Conservation (phyloP, 192 early-diverging fungal genomes). For the Pilobolus umbonatus region DNA sequence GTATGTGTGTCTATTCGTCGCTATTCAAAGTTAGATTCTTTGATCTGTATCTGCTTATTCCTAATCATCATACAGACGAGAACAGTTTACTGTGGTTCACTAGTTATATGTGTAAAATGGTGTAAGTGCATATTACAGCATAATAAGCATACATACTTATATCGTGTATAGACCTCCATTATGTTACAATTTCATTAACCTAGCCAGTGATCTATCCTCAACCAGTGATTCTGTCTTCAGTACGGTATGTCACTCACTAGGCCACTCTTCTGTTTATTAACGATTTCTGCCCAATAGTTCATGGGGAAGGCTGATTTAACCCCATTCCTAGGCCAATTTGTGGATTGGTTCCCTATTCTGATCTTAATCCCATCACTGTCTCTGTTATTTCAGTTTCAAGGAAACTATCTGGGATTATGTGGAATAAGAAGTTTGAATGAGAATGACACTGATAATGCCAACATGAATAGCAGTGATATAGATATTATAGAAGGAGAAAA, state of each 20-base stretch:
- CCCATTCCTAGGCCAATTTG: conserved; percentile 85
- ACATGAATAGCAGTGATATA: conserved; percentile 27
- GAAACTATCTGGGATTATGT: conserved; percentile 68
- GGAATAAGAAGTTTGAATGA: conserved; percentile 38
- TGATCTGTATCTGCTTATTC: conserved; percentile 83
- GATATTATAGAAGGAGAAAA: conserved; percentile 31
- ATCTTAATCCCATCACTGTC: conserved; percentile 74
- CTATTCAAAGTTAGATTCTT: conserved; percentile 88
- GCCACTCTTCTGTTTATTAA: not conserved
- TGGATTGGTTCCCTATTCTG: conserved; percentile 82
- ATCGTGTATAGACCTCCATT: conserved; percentile 56
- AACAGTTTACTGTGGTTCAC: conserved; percentile 88
- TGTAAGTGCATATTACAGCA: conserved; percentile 39
- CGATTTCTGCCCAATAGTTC: conserved; percentile 36
- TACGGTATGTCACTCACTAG: conserved; percentile 24
- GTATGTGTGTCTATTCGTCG: conserved; percentile 84
- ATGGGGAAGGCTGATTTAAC: conserved; percentile 85
- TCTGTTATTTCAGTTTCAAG: conserved; percentile 80
- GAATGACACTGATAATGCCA: conserved; percentile 34
- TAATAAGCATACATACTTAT: not conserved
- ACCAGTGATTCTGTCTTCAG: conserved; percentile 39
- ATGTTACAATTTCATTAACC: conserved; percentile 92
- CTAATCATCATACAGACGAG: conserved; percentile 92
- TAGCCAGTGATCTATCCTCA: conserved; percentile 45
- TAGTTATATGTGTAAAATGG: conserved; percentile 83